Conservation (phyloP, 2,329 filamentous ascomycete genomes). For the Chaetomiaceae sp. region DNA sequence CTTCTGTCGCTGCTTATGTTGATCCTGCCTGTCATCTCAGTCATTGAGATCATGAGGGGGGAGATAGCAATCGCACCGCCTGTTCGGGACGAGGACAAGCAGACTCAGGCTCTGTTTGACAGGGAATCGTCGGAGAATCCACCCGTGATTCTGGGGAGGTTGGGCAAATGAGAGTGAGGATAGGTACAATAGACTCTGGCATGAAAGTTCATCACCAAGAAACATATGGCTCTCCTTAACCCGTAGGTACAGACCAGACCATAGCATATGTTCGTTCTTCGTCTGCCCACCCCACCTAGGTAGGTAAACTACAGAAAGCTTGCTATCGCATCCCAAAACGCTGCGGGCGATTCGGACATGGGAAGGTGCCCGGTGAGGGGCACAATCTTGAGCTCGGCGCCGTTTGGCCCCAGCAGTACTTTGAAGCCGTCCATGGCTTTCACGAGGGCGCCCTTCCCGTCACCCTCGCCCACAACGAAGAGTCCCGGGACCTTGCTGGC, state of each 20-base stretch:
- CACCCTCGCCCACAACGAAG: conserved; percentile 66
- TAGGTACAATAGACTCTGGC: too few relatives aligned
- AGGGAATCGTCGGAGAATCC: conserved; percentile 9
- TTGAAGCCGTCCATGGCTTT: conserved; percentile 75
- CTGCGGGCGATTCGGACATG: conserved; percentile 69
- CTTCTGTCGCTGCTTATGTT: conserved; percentile 54
- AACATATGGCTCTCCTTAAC: too few relatives aligned
- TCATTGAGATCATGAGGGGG: conserved; percentile 46
- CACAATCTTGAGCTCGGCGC: conserved; percentile 57
- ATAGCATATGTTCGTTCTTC: too few relatives aligned
- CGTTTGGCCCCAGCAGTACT: conserved; percentile 46
- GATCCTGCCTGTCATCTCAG: conserved; percentile 52
- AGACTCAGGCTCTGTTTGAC: conserved; percentile 13
- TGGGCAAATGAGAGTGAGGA: too few relatives aligned
- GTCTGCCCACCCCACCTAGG: too few relatives aligned
- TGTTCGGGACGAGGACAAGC: conserved; percentile 16
- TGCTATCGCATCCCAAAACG: conserved; percentile 59
- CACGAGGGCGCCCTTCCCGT: conserved; percentile 65
- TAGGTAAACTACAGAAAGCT: conserved; percentile 46
- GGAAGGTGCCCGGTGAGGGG: conserved; percentile 72
- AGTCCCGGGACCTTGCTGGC: conserved; percentile 52
- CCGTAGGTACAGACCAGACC: too few relatives aligned
- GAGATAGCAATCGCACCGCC: conserved; percentile 21
- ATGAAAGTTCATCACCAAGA: too few relatives aligned
- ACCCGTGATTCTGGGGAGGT: too few relatives aligned